Evolutionary conservation across 192 early-diverging fungal species (phyloP).

Genomic region (Geranomyces variabilis): DNA sequence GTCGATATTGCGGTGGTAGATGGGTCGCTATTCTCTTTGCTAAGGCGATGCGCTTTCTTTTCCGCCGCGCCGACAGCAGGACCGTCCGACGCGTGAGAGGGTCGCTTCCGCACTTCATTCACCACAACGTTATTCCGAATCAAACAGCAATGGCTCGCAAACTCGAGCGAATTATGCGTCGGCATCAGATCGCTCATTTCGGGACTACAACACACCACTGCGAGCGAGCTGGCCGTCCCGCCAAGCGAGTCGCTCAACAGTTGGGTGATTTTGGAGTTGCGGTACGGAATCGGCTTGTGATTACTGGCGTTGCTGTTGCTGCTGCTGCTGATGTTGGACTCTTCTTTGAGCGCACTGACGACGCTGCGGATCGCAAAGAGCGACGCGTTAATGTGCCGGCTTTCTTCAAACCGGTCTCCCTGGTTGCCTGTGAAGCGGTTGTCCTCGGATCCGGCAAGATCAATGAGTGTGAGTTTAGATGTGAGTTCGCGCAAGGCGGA

Average conservation of each 20-base stretch:
- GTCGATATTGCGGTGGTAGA: too few species aligned
- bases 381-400: conserved; percentile 33
- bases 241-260: conserved; percentile 33
- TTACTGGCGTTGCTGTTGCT: neutral
- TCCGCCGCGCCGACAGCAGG: too few species aligned
- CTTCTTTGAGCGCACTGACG: conserved; percentile 26
- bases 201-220: conserved; percentile 34
- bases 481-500: conserved; percentile 14
- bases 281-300: conserved; percentile 27
- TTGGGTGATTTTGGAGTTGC: conserved; percentile 37
- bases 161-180: conserved; percentile 35
- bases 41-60: too few species aligned
- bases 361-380: conserved; percentile 33
- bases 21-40: too few species aligned
- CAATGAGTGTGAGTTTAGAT: conserved; percentile 30
- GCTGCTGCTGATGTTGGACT: too few species aligned
- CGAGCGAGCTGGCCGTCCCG: conserved; percentile 29
- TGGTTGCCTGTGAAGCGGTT: conserved; percentile 34
- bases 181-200: conserved; percentile 27
- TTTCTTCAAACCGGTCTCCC: conserved; percentile 33
- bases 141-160: conserved; percentile 35
- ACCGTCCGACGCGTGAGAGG: neutral
- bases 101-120: conserved; percentile 10
- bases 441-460: conserved; percentile 35
- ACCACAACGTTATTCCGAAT: conserved; percentile 31